These are phyloP conservation scores for Gracilariopsis chorda DNA, from an alignment of 23 red algal genomes.

Conservation along the genomic window DNA sequence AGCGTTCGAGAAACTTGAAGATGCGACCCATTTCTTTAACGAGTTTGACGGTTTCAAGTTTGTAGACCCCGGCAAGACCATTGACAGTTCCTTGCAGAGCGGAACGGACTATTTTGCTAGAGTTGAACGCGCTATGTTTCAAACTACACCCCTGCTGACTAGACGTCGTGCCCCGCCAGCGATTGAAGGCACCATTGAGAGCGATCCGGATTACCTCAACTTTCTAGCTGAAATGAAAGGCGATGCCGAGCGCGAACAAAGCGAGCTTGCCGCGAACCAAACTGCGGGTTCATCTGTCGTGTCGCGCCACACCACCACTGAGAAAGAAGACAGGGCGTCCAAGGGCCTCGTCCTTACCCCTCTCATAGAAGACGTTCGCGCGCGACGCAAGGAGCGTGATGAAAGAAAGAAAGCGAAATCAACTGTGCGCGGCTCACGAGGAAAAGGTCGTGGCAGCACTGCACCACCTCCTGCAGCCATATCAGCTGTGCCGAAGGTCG, in stretches of 20 bases:
- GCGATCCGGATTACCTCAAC: constrained; percentile 31
- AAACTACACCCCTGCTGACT: background rate
- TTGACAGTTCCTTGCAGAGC: background rate
- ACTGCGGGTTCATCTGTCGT: background rate
- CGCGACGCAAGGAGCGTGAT: constrained; percentile 38
- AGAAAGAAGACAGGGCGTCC: background rate
- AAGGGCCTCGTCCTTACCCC: constrained; percentile 19
- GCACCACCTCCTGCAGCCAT: background rate
- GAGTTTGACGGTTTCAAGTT: constrained; percentile 40
- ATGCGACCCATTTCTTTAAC: constrained; percentile 24
- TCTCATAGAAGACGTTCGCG: constrained; percentile 59
- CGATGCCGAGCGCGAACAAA: constrained; percentile 18
- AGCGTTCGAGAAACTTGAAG: constrained; percentile 32
- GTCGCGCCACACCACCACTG: background rate
- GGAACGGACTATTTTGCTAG: constrained; percentile 22
- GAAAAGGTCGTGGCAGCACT: background rate
- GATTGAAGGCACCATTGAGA: constrained; percentile 48
- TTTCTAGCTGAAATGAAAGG: constrained; percentile 30
- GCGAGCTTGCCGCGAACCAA: background rate
- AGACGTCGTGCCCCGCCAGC: constrained; percentile 9
- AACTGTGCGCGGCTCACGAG: background rate
- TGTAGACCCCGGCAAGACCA: background rate
- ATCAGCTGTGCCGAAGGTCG: background rate
- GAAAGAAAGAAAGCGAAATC: constrained; percentile 50
- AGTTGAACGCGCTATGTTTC: constrained; percentile 42